Percentiles rank a stretch among this genome's conserved stretches.
Conservation (phyloP, 176 grass and related monocot species). For the Carex kokanica region DNA sequence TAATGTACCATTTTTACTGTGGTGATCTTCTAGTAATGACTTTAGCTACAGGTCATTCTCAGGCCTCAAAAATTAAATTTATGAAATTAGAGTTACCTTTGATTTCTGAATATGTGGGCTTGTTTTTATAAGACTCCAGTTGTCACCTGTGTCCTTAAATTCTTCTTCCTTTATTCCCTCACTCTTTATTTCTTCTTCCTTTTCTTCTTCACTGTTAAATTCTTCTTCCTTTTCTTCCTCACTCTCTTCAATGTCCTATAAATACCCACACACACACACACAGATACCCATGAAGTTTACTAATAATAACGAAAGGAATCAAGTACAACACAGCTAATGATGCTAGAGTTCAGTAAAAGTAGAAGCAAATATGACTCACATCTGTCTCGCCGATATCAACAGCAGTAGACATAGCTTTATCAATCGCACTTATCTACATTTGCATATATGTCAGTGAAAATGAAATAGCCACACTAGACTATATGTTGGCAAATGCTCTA, state of each 20-base stretch:
- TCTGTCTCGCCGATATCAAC: constrained; percentile 89
- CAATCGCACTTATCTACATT: constrained; percentile 39
- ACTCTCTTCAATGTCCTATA: constrained; percentile 68
- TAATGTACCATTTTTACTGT: neutral
- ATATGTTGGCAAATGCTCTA: constrained; percentile 4
- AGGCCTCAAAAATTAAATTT: constrained; percentile 1
- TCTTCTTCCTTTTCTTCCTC: constrained; percentile 59
- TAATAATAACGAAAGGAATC: constrained; percentile 1
- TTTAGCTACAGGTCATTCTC: neutral
- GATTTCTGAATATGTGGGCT: constrained; percentile 50
- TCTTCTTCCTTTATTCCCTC: constrained; percentile 43
- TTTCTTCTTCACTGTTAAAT: constrained; percentile 39
- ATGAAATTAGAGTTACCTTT: constrained; percentile 47
- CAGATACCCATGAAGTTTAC: constrained; percentile 4
- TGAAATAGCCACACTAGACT: constrained; percentile 9
- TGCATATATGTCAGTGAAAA: constrained; percentile 31
- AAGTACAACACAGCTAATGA: constrained; percentile 15
- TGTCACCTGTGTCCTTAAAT: constrained; percentile 49
- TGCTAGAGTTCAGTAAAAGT: constrained; percentile 12
- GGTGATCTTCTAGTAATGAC: constrained; percentile 24
- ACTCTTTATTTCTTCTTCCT: constrained; percentile 18
- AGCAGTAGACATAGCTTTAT: constrained; percentile 82
- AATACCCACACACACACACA: constrained; percentile 21
- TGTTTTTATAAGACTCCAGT: constrained; percentile 78
- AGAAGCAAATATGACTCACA: constrained; percentile 48